Evolutionary conservation across 2,329 filamentous ascomycete species (phyloP).

Genomic region (Macrophomina phaseolina): DNA sequence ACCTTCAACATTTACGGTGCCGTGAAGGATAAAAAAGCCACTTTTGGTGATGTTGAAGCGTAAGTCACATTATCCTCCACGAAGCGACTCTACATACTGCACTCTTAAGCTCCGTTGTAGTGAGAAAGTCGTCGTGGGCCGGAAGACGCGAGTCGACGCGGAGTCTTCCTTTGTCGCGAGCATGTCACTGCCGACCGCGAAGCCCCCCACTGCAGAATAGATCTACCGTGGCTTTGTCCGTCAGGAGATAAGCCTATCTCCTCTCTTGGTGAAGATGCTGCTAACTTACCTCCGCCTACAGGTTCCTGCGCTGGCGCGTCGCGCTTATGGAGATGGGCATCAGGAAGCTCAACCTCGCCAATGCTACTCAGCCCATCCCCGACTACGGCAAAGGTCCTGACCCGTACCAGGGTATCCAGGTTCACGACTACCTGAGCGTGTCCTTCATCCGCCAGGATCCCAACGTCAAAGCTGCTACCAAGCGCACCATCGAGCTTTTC

Average conservation of each 20-base stretch:
- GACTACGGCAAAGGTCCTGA: conserved; percentile 70
- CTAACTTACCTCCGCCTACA: conserved; percentile 44
- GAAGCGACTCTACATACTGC: background rate
- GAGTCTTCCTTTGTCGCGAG: background rate
- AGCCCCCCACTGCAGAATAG: background rate
- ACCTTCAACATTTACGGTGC: conserved; percentile 95
- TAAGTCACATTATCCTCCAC: conserved; percentile 54
- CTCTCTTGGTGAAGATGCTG: background rate
- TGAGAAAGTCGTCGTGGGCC: background rate
- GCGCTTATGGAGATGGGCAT: conserved; percentile 89
- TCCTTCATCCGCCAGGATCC: conserved; percentile 85
- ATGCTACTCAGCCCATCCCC: conserved; percentile 73
- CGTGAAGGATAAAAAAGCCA: conserved; percentile 78
- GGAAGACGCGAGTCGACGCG: background rate
- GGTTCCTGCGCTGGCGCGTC: conserved; percentile 88
- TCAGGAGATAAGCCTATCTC: conserved; percentile 6
- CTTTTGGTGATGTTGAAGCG: conserved; percentile 83
- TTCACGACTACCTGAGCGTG: conserved; percentile 90
- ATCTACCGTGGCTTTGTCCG: background rate
- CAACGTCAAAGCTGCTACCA: conserved; percentile 74
- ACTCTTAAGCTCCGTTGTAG: conserved; percentile 9
- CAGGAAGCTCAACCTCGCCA: conserved; percentile 71
- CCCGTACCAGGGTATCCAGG: conserved; percentile 88
- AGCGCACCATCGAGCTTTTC: conserved; percentile 82
- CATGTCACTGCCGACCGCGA: background rate